phyloP scores from a whole-genome alignment of 768 basidiomycete genomes.

The Pleurotus citrinopileatus region DNA sequence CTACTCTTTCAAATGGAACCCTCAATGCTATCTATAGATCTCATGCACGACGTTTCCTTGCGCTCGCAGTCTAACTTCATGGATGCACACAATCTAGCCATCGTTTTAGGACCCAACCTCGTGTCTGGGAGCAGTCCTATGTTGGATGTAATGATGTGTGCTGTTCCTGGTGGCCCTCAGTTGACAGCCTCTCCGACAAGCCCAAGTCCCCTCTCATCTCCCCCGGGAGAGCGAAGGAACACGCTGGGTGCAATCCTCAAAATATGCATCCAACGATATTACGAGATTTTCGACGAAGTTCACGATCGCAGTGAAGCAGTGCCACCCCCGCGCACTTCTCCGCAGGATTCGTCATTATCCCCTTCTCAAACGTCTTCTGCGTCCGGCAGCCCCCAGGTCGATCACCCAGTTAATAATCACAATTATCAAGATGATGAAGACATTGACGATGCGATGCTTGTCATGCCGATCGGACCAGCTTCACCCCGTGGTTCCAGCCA shows the following conservation, averaged over 20 bases:
- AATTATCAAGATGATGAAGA: slow-evolving; percentile 63
- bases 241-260: slow-evolving; percentile 73
- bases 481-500: background rate
- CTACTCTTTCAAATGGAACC: too few species aligned
- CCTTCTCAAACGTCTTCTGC: slow-evolving; percentile 23
- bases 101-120: slow-evolving; percentile 80
- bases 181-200: slow-evolving; percentile 26
- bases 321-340: slow-evolving; percentile 23
- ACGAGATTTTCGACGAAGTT: slow-evolving; percentile 85
- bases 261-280: slow-evolving; percentile 79
- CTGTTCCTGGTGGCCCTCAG: slow-evolving; percentile 49
- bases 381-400: slow-evolving; percentile 14
- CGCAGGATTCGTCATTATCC: slow-evolving; percentile 16
- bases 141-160: slow-evolving; percentile 74
- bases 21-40: too few species aligned
- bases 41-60: slow-evolving; percentile 77
- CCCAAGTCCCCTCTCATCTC: slow-evolving; percentile 19
- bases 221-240: slow-evolving; percentile 43
- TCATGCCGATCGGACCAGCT: slow-evolving; percentile 63
- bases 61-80: slow-evolving; percentile 68
- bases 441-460: slow-evolving; percentile 72
- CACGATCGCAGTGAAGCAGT: slow-evolving; percentile 65
- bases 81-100: slow-evolving; percentile 80
- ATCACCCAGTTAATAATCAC: slow-evolving; percentile 19
- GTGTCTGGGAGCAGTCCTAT: slow-evolving; percentile 66